Evolutionary conservation across 257 asterid species (phyloP).

Genomic region (Salvia hispanica): DNA sequence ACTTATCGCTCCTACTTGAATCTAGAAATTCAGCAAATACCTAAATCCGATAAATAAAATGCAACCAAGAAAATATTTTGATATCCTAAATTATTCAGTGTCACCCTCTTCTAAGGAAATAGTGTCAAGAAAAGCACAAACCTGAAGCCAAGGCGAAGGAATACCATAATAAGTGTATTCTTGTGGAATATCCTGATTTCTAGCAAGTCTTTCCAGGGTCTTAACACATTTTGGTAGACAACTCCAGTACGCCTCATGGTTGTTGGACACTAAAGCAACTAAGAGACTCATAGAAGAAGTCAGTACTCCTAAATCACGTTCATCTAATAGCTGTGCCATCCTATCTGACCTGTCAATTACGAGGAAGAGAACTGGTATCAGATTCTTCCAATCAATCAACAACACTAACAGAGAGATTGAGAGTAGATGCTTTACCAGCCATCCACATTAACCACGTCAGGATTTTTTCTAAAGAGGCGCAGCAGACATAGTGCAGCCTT

Average conservation of each 20-base stretch:
- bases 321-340: constrained; percentile 96
- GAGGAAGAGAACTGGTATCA: constrained; percentile 23
- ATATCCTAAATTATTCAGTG: background rate
- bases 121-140: constrained; percentile 39
- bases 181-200: constrained; percentile 96
- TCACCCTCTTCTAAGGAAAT: constrained; percentile 14
- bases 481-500: constrained; percentile 97
- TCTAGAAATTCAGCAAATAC: constrained; percentile 21
- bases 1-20: constrained; percentile 17
- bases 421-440: constrained; percentile 67
- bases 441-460: constrained; percentile 96
- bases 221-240: constrained; percentile 97
- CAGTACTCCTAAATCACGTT: constrained; percentile 97
- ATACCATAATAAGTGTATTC: constrained; percentile 98
- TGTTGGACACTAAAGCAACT: constrained; percentile 91
- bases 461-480: constrained; percentile 92
- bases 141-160: constrained; percentile 99
- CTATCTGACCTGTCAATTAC: constrained; percentile 83
- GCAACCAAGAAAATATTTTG: background rate
- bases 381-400: background rate
- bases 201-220: constrained; percentile 87
- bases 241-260: constrained; percentile 96
- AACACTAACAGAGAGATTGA: constrained; percentile 25
- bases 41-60: constrained; percentile 8
- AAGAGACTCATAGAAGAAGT: constrained; percentile 98